Evolutionary conservation across 2,329 filamentous ascomycete genomes (phyloP).

Genomic region (Elsinoe fawcettii): DNA sequence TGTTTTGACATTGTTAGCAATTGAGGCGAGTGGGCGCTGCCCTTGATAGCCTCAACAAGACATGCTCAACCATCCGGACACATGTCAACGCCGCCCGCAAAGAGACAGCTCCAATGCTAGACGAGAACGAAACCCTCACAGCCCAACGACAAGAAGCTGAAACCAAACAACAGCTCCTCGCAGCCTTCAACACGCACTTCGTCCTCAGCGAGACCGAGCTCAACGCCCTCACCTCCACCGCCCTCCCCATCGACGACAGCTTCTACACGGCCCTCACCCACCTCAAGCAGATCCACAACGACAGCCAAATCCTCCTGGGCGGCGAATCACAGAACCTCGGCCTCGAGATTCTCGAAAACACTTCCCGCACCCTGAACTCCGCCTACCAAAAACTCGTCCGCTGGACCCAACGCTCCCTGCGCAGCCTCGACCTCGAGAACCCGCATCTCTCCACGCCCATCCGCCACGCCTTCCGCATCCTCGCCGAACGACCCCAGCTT

Average conservation of each 20-base stretch:
- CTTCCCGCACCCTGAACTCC: slow-evolving; percentile 74
- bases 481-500: slow-evolving; percentile 80
- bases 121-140: slow-evolving; percentile 68
- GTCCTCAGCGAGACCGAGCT: slow-evolving; percentile 74
- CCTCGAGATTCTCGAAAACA: slow-evolving; percentile 84
- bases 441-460: slow-evolving; percentile 84
- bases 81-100: slow-evolving; percentile 68
- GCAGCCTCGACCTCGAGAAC: slow-evolving; percentile 84
- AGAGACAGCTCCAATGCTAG: slow-evolving; percentile 65
- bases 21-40: slow-evolving; percentile 72
- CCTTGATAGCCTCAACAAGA: slow-evolving; percentile 69
- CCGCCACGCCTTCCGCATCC: slow-evolving; percentile 70
- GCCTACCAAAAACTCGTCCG: slow-evolving; percentile 94
- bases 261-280: slow-evolving; percentile 74
- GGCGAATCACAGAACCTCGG: slow-evolving; percentile 84
- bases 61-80: slow-evolving; percentile 69
- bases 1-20: slow-evolving; percentile 53
- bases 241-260: slow-evolving; percentile 72
- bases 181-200: slow-evolving; percentile 74
- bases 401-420: slow-evolving; percentile 93
- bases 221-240: slow-evolving; percentile 64
- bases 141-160: slow-evolving; percentile 66
- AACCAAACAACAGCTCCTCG: slow-evolving; percentile 68
- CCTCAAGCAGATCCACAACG: slow-evolving; percentile 78
- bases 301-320: slow-evolving; percentile 82